These are phyloP conservation scores for Medicago arabica DNA, from an alignment of 306 rosid genomes.

Conservation along the genomic window DNA sequence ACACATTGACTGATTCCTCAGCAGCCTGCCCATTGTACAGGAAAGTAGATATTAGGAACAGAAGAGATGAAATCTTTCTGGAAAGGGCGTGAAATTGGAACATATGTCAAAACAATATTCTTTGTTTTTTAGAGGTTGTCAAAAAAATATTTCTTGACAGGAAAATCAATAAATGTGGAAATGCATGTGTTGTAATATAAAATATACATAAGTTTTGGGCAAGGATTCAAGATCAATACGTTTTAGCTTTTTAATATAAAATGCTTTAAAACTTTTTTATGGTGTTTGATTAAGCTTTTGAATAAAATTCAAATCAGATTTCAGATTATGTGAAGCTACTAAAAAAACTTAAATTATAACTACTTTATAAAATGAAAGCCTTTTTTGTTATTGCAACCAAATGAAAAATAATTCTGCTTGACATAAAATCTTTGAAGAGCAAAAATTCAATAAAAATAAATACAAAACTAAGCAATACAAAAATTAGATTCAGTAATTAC, in stretches of 20 bases:
- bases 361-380: no score
- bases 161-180: constrained; percentile 22
- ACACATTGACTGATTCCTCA: constrained; percentile 96
- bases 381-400: no score
- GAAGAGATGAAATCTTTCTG: constrained; percentile 6
- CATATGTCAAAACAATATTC: constrained; percentile 8
- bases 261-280: background rate
- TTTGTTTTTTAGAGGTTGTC: background rate
- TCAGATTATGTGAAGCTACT: background rate
- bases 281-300: background rate
- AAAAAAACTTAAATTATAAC: background rate
- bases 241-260: constrained; percentile 6
- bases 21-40: constrained; percentile 74
- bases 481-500: constrained; percentile 28
- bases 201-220: constrained; percentile 11
- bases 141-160: constrained; percentile 20
- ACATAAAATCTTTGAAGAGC: background rate
- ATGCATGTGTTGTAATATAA: constrained; percentile 27
- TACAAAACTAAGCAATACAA: background rate
- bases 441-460: constrained; percentile 8
- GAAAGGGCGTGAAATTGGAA: constrained; percentile 27
- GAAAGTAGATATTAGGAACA: constrained; percentile 46
- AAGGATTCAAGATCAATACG: constrained; percentile 4
- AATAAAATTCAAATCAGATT: background rate
- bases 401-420: no score